Evolutionary conservation across 805 yeast genomes (phyloP), one percentile per base, ranked within the genome.

Genomic region (Saccharomyces cerevisiae): DNA sequence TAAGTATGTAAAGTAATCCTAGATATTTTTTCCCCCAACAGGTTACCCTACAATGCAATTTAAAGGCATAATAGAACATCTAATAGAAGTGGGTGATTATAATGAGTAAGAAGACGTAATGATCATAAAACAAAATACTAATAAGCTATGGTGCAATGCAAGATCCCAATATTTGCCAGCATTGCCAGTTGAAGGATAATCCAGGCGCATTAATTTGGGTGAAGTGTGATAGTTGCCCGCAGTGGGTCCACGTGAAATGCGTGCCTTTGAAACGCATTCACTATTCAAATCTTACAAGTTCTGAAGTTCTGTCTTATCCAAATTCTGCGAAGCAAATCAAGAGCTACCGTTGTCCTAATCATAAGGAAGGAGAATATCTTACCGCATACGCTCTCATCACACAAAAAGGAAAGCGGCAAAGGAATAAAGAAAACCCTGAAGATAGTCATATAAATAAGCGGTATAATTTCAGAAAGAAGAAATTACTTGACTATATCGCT

Each of bases 401-500:
- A 27, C 47, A 21, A 36, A 41, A 51, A 41, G 52, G 52, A 10
- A 29, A 49, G 26, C 31, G 41, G n/a, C 53, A 17, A 55, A 30
- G 22, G 41, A 46, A 31, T 22, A 17, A 6, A 17, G 43, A 32
- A 49, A 28, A 29, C 31, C 1, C 11, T 6, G 31, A 27, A 14
- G 29, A 22, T 8, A 30, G 13, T 17, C 31, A 30, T 8, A 6
- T 11, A n/a, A 58, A 53, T 43, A 78, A 75, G 53, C 70, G 91
- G 43, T 74, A 74, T 41, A 83, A 88, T 54, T 73, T 76, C 47
- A 71, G 96, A 24, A 70, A 77, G 14, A 71, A 74, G 46, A 70
- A 73, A n/a, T 75, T 76, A 51, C 78, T 90, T 48, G 96, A 89
- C 65, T 89, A 89, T 63, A 83, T 81, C 9, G 94, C 96, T 0